Percentiles rank a stretch among this genome's conserved stretches.
phyloP scores from a whole-genome alignment of 371 early-diverging fungal species.

The Rhizopus delemar region DNA sequence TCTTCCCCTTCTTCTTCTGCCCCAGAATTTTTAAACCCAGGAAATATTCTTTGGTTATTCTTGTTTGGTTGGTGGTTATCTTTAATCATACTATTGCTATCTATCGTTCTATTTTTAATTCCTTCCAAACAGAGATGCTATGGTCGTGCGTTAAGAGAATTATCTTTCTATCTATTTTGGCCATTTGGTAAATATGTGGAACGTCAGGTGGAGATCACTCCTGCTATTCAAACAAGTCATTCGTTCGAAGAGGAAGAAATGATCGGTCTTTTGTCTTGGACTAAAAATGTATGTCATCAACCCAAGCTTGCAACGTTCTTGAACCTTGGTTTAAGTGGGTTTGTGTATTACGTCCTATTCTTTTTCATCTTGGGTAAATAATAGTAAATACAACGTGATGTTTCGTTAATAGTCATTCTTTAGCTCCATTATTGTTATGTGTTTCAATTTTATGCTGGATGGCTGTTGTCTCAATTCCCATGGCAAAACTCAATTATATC shows the following conservation, averaged over 20 bases:
- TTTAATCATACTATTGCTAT: conserved; percentile 56
- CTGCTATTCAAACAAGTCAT: conserved; percentile 4
- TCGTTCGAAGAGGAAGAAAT: conserved; percentile 33
- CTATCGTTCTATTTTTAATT: conserved; percentile 48
- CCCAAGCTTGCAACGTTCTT: conserved; percentile 2
- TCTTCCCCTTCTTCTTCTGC: conserved; percentile 63
- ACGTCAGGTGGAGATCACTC: conserved; percentile 36
- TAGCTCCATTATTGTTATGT: conserved; percentile 76
- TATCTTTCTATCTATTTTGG: conserved; percentile 83
- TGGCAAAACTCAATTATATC: conserved; percentile 87
- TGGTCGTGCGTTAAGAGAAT: conserved; percentile 58
- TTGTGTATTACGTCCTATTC: conserved; percentile 59
- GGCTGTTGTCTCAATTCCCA: conserved; percentile 86
- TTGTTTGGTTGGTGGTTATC: conserved; percentile 91
- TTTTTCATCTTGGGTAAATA: conserved; percentile 49
- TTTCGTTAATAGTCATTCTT: conserved; percentile 2
- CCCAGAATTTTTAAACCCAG: conserved; percentile 68
- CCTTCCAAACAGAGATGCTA: conserved; percentile 60
- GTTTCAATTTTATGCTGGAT: conserved; percentile 84
- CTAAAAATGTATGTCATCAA: conserved; percentile 10
- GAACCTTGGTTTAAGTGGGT: conserved; percentile 39
- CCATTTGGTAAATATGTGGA: conserved; percentile 94
- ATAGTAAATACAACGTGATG: no score
- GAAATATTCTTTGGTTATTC: conserved; percentile 86
- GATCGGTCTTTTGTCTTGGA: conserved; percentile 19